A percentile compares a stretch with the other conserved stretches of the same genome.
Evolutionary conservation across 768 basidiomycete species (phyloP).

Genomic region (Lepiota venenata): DNA sequence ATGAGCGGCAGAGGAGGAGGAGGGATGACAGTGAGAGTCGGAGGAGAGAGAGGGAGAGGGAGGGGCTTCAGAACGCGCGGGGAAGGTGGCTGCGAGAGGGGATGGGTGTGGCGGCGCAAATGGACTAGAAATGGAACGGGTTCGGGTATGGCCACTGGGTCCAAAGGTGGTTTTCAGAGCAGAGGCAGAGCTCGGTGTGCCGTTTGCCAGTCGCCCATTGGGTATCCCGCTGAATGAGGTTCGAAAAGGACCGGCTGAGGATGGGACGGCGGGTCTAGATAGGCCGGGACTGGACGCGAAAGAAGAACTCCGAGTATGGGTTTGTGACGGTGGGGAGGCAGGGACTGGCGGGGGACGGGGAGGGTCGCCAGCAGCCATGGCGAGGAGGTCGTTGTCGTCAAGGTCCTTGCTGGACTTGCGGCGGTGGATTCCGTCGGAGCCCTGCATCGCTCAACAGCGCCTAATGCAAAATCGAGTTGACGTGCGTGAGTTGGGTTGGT

Average conservation of each 20-base stretch:
- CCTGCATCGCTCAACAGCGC: neutral
- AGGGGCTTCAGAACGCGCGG: constrained; percentile 5
- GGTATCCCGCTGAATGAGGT: constrained; percentile 21
- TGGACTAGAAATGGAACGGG: constrained; percentile 48
- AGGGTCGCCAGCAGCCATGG: neutral
- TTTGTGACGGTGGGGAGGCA: constrained; percentile 9
- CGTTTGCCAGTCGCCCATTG: constrained; percentile 18
- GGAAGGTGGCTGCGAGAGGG: constrained; percentile 39
- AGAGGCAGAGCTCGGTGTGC: constrained; percentile 21
- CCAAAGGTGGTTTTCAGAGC: constrained; percentile 31
- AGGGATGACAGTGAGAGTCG: constrained; percentile 14
- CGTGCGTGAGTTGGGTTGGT: too few relatives aligned
- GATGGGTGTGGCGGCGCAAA: constrained; percentile 49
- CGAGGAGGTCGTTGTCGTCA: constrained; percentile 2
- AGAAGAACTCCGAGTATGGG: constrained; percentile 24
- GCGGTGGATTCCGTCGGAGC: constrained; percentile 4
- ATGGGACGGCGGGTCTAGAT: constrained; percentile 10
- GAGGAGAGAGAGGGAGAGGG: constrained; percentile 23
- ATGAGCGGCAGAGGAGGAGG: constrained; percentile 16
- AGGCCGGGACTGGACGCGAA: constrained; percentile 16
- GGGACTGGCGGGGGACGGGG: neutral
- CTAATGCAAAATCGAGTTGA: neutral
- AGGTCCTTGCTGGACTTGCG: constrained; percentile 14
- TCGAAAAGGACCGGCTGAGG: constrained; percentile 28
- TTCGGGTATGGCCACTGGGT: constrained; percentile 38